Evolutionary conservation across 2,329 filamentous ascomycete species (phyloP).

Genomic region (Paraphoma sp.): DNA sequence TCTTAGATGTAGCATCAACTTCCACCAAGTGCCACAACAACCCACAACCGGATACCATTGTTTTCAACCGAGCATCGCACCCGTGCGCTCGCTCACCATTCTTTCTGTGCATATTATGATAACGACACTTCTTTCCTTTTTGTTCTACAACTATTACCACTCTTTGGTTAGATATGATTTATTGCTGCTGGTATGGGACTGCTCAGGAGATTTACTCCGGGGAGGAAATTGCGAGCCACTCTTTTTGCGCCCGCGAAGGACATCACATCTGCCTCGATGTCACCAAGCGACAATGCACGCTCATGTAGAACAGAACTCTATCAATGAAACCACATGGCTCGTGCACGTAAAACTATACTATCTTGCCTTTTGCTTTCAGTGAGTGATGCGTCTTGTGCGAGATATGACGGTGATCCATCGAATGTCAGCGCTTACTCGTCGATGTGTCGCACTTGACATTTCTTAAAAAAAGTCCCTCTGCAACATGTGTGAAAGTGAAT

Average conservation of each 20-base stretch:
- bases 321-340: slow-evolving; percentile 30
- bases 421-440: too few relatives aligned
- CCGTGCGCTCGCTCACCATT: slow-evolving; percentile 9
- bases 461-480: too few relatives aligned
- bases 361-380: neutral
- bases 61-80: slow-evolving; percentile 8
- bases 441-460: too few relatives aligned
- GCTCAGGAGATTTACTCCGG: slow-evolving; percentile 4
- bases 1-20: slow-evolving; percentile 19
- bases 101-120: slow-evolving; percentile 40
- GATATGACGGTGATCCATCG: neutral
- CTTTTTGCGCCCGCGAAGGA: slow-evolving; percentile 12
- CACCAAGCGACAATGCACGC: slow-evolving; percentile 27
- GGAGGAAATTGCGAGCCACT: slow-evolving; percentile 9
- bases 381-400: neutral
- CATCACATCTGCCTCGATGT: slow-evolving; percentile 13
- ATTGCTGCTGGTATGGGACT: slow-evolving; percentile 28
- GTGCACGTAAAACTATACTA: slow-evolving; percentile 20
- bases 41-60: slow-evolving; percentile 10
- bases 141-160: slow-evolving; percentile 9
- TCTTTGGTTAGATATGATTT: slow-evolving; percentile 12
- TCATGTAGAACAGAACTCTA: slow-evolving; percentile 21
- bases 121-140: slow-evolving; percentile 26
- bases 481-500: neutral
- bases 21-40: slow-evolving; percentile 1